Base-by-base conservation (phyloP, 106 monocot genomes). In the Agapanthus africanus region DNA sequence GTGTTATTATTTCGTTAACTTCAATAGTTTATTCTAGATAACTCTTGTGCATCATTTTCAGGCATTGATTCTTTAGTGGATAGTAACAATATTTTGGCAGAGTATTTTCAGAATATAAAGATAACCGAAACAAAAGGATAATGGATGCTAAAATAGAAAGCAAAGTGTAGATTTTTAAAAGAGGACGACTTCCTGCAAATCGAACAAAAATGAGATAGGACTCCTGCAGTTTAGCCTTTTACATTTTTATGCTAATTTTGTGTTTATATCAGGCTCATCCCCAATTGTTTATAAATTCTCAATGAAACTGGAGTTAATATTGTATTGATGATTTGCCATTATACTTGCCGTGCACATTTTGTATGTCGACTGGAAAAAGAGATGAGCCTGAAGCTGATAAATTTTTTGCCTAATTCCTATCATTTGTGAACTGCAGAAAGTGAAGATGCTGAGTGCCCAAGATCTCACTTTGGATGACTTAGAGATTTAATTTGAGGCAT, bases 391-490 rank as follows among this genome's bases (percentile, higher is more conserved):
- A 30, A 10, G 1, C 13, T 11, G 11, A 23, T 56, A 0, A n/a
- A 35, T 35, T 30, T 16, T 30, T 42, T 41, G 71, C 30, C 6
- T 59, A 39, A 40, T 40, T 38, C 23, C 21, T 49, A 44, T 13
- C 21, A 26, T 73, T 1, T 41, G 4, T 65, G 35, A 2, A 38
- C 34, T 71, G 64, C 79, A 83, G 83, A 83, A 83, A 83, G 35
- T 83, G 35, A 83, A 83, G 75, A 32, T 79, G 61, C 70, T 83
- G 52, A 74, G 40, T 37, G 37, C 52, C 71, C 78, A 83, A 66
- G 83, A 83, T 4, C 54, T 83, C 41, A 71, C 71, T 11, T 27
- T 83, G 25, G 83, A 83, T 33, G 83, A 83, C 41, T 70, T 79
- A 36, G 54, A 78, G 36, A 78, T 83, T 61, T 82, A 61, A 75